A percentile compares a stretch with the other conserved stretches of the same genome.
Evolutionary conservation across 371 early-diverging fungal genomes (phyloP).

Genomic region (Mortierella sp.): DNA sequence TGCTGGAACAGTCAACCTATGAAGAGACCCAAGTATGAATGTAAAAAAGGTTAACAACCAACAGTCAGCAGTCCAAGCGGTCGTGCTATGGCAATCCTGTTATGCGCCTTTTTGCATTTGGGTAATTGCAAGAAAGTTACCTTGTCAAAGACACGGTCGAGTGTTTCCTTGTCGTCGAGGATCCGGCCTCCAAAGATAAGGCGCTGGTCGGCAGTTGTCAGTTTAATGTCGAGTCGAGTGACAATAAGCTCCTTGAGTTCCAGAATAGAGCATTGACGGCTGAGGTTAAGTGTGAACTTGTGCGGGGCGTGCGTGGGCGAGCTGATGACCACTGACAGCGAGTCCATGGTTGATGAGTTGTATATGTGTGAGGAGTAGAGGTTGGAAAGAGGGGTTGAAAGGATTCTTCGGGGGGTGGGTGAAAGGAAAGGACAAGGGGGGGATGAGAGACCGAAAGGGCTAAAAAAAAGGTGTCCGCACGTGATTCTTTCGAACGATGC

Average conservation of each 20-base stretch:
- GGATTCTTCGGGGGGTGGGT: background rate
- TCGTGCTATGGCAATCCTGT: background rate
- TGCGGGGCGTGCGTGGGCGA: slow-evolving; percentile 38
- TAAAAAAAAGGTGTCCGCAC: background rate
- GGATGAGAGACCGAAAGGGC: background rate
- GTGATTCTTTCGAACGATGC: background rate
- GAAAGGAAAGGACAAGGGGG: background rate
- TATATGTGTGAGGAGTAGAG: background rate
- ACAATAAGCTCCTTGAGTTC: slow-evolving; percentile 45
- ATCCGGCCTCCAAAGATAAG: slow-evolving; percentile 51
- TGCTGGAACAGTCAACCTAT: slow-evolving; percentile 37
- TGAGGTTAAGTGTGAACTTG: slow-evolving; percentile 27
- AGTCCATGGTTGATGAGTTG: slow-evolving; percentile 22
- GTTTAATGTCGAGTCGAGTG: slow-evolving; percentile 35
- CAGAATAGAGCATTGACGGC: slow-evolving; percentile 31
- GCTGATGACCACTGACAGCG: slow-evolving; percentile 43
- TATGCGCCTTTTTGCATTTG: background rate
- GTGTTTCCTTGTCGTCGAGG: slow-evolving; percentile 45
- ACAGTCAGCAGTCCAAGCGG: background rate
- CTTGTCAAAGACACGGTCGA: slow-evolving; percentile 48
- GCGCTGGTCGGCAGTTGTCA: slow-evolving; percentile 31
- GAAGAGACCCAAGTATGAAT: background rate
- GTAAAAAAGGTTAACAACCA: background rate
- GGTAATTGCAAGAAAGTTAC: slow-evolving; percentile 11
- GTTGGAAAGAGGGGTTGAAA: background rate